Conservation (phyloP, 2,329 filamentous ascomycete species). For the Alternaria hordeiaustralica region DNA sequence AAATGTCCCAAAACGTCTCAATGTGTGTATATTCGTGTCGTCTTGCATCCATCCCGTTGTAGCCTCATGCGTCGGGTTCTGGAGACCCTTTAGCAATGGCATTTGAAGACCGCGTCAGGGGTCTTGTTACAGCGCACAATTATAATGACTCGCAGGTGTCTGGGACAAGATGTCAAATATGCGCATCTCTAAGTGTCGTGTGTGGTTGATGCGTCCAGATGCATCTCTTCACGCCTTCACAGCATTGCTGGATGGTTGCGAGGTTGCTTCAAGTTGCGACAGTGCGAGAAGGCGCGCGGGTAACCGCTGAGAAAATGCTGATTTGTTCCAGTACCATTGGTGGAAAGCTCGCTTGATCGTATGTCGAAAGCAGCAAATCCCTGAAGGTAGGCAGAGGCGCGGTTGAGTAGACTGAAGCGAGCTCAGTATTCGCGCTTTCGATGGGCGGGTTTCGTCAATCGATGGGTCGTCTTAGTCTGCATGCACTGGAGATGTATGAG, state of each 20-base stretch:
- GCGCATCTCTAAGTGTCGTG: too few species aligned
- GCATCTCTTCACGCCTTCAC: not conserved
- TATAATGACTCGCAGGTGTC: not conserved
- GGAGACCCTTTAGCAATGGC: not conserved
- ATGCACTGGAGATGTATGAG: not conserved
- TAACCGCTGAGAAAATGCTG: not conserved
- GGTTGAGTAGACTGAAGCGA: not conserved
- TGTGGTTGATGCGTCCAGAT: not conserved
- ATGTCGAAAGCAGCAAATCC: not conserved
- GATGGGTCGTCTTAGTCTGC: not conserved
- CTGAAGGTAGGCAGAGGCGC: not conserved
- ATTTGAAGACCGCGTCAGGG: not conserved
- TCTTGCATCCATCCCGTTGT: not conserved
- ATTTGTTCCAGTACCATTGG: not conserved
- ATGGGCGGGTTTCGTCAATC: not conserved
- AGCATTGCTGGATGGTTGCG: not conserved
- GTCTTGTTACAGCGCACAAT: too few species aligned
- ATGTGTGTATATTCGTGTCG: not conserved
- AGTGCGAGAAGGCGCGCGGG: not conserved
- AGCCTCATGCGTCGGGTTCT: too few species aligned
- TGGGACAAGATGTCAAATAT: not conserved
- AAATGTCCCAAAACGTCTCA: too few species aligned
- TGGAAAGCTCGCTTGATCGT: not conserved
- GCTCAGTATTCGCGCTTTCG: not conserved
- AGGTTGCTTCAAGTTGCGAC: not conserved